Evolutionary conservation across 129 eudicot genomes (phyloP), one percentile per base, ranked within the genome.

Genomic region (carrot (Daucus carota)): DNA sequence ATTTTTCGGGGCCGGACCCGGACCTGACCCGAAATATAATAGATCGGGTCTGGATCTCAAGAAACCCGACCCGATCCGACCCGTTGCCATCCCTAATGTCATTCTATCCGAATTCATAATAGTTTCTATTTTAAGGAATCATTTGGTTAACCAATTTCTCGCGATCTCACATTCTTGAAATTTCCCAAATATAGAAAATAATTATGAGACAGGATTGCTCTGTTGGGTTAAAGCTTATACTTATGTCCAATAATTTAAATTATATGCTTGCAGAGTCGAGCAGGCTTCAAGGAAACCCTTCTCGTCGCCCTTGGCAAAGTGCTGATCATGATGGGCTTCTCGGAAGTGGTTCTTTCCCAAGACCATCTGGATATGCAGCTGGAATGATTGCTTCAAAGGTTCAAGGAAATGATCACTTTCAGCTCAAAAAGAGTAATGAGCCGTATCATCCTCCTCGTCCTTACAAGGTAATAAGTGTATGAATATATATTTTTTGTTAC

Each of bases 371-470:
- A 76, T 87, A 75, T 87, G 86, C 89, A 70, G 74, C 90, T 74
- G 99, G 99, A 32, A 66, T 77, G 50, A 75, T 93, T 70, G 92
- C 82, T 80, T 77, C 88, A 70, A 94, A 92, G 85, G 85, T 48
- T 68, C 85, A 83, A 59, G 52, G 90, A 41, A 88, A 77, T 60
- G 97, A 89, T 50, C 88, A 83, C 72, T n/a, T 78, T 75, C 97
- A 87, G 62, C 92, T 87, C 75, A 91, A 79, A 75, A 88, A 75
- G 88, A 92, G 88, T 86, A 88, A 80, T 33, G 97, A 89, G 79
- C 94, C 96, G 12, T 95, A 95, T 88, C 99, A 95, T 50, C 99
- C 99, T 60, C 99, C 99, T 82, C 96, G 99, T 38, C 99, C 99
- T 73, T 95, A 85, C 79, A 91, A 95, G 96, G 99, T 91, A 28